phyloP scores from a whole-genome alignment of 352 stramenopile species.

The Phytophthora litchii region DNA sequence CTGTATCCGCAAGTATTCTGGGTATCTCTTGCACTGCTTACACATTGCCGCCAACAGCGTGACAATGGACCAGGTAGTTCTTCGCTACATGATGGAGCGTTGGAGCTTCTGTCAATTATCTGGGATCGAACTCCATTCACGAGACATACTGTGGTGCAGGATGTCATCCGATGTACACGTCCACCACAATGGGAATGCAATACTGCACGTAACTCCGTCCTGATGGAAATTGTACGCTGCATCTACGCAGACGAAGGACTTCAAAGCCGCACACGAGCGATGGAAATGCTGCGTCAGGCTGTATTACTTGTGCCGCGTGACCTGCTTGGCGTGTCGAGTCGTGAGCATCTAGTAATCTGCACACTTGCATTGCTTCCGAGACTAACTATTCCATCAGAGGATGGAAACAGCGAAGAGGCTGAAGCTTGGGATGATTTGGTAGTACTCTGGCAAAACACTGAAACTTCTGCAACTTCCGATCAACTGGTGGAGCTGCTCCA shows the following conservation, averaged over 20 bases:
- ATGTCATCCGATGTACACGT: slow-evolving; percentile 56
- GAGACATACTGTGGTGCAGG: slow-evolving; percentile 43
- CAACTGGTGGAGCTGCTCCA: slow-evolving; percentile 21
- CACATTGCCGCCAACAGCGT: slow-evolving; percentile 43
- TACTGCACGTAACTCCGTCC: slow-evolving; percentile 45
- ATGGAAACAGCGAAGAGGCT: neutral
- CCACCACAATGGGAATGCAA: slow-evolving; percentile 48
- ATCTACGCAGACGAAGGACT: slow-evolving; percentile 18
- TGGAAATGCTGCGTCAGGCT: slow-evolving; percentile 28
- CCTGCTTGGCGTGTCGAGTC: slow-evolving; percentile 37
- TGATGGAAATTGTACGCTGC: slow-evolving; percentile 54
- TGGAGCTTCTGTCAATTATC: slow-evolving; percentile 55
- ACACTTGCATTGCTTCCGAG: slow-evolving; percentile 45
- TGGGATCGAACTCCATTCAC: slow-evolving; percentile 54
- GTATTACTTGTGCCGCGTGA: slow-evolving; percentile 36
- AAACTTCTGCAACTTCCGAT: neutral
- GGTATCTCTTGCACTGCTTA: slow-evolving; percentile 73
- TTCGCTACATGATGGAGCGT: slow-evolving; percentile 31
- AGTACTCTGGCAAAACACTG: slow-evolving; percentile 16
- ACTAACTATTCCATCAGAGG: slow-evolving; percentile 17
- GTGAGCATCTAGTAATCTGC: slow-evolving; percentile 53
- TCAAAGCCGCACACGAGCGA: slow-evolving; percentile 17
- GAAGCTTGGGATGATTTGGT: slow-evolving; percentile 23
- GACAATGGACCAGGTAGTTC: slow-evolving; percentile 6
- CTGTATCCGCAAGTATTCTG: slow-evolving; percentile 83